Conservation (phyloP, 768 basidiomycete species). For the Trametes cingulata region DNA sequence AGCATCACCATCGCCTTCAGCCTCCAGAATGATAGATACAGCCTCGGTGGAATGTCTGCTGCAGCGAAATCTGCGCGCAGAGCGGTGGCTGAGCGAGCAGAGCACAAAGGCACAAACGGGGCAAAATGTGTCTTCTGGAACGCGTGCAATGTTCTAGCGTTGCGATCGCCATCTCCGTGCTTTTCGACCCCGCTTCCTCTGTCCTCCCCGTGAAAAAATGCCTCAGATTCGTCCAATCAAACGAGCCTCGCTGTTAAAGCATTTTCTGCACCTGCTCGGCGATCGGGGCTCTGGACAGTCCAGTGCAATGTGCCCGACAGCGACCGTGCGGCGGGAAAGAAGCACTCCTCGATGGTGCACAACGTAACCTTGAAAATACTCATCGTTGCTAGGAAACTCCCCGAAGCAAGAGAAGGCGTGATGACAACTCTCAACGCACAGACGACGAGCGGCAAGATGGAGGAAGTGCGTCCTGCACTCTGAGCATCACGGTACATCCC, state of each 20-base stretch:
- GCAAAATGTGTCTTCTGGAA: not conserved
- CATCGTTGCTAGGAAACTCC: not conserved
- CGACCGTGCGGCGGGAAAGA: no score
- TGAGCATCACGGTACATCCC: no score
- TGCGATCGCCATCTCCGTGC: conserved; percentile 5
- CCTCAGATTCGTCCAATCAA: not conserved
- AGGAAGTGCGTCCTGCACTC: not conserved
- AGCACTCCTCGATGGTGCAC: no score
- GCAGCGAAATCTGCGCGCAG: not conserved
- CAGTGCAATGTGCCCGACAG: no score
- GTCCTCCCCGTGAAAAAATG: not conserved
- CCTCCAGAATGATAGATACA: not conserved
- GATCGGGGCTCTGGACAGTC: no score
- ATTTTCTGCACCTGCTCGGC: not conserved
- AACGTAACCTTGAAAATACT: not conserved
- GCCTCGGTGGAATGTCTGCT: not conserved
- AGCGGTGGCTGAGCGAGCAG: not conserved
- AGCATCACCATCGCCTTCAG: not conserved
- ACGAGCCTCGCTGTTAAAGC: not conserved
- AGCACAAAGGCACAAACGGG: not conserved
- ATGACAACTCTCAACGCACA: not conserved
- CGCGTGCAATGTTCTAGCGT: not conserved
- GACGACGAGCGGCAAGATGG: not conserved
- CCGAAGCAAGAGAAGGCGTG: not conserved
- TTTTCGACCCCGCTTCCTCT: not conserved